Base-by-base conservation (phyloP, 331 rosid genomes). In the Stylosanthes scabra region DNA sequence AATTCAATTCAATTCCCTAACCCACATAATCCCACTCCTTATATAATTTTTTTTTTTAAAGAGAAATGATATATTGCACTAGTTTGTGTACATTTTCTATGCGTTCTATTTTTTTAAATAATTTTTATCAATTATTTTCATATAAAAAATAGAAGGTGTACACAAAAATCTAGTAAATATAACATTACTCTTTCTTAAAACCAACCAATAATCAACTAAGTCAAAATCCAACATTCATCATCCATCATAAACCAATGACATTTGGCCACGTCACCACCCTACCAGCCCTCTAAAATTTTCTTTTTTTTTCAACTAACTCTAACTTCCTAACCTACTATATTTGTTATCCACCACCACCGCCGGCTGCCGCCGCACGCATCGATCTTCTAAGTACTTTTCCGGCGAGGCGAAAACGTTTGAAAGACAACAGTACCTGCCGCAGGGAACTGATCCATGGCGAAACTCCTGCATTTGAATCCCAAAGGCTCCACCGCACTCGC, bases 401-500 rank as follows among this genome's bases (percentile, higher is more conserved):
- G 90, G 85, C 93, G 89, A 75, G 74, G 31, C 0, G 86, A 78
- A 72, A 93, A 93, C 34, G 95, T 88, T 83, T 93, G 98, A 52
- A 85, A 93, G 63, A 91, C 93, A 10, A 91, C 88, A 8, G 72
- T 82, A 27, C 88, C 97, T 1, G 88, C 82, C 0, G 83, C 88
- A 1, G 97, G 98, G 54, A 93, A 93, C 79, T 86, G 89, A 56
- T 93, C 98, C 61, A 84, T 72, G 1, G 95, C 62, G 16, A 94
- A 84, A 62, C 98, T 91, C 86, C 95, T 84, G 79, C 96, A 84
- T 84, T 91, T 93, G 78, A 89, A 31, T 2, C 98, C 98, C 3
- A 88, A 72, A 29, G 88, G 86, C 83, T 91, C 98, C 25, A 91
- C 83, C 1, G 96, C 96, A 1, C 77, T 63, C 0, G 86, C 89